Evolutionary conservation across 2,329 filamentous ascomycete genomes (phyloP), one percentile per base, ranked within the genome.

Genomic region (Fusarium sp.): DNA sequence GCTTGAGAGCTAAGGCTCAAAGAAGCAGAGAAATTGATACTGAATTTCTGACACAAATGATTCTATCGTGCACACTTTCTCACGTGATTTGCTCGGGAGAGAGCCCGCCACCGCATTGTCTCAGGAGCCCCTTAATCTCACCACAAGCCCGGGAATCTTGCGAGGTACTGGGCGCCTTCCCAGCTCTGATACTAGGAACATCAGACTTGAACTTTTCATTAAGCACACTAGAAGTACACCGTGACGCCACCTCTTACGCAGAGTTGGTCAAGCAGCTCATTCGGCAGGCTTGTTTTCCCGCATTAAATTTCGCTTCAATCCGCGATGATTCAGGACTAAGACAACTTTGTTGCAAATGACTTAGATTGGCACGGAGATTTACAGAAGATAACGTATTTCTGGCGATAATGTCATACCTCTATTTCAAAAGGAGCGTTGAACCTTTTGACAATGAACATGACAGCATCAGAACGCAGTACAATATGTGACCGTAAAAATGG

Each of bases 141-240:
- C 25, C 16, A 14, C 9, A 50, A 18, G 8, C 23, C 9, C 9
- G 16, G 9, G 16, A 18, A 27, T 30, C 16, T 50, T 50, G 23
- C 2, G 23, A 27, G 14, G 2, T 27, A 18, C 2, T 2, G 25
- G 10, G 23, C 25, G 4, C 7, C 4, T 27, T 5, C 7, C 4
- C 11, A 48, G 8, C 8, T 48, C 2, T 2, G 23, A 16, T 30
- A 5, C 2, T 18, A 18, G 23, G 23, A 7, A 16, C 23, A 45
- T 6, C 5, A 27, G 8, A 18, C 14, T 48, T 10, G 3, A 9
- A 48, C 1, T 5, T 8, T 18, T 25, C 14, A 16, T 5, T 48
- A 1, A 16, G 4, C 5, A 5, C 2, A 9, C 20, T 7, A 14
- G 9, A 1, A 16, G n/a, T 3, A 11, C 10, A 6, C 10, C 18